A percentile compares a stretch with the other conserved stretches of the same genome.
Conservation (phyloP, 169 alveolate species). For the Theileria annulata region DNA sequence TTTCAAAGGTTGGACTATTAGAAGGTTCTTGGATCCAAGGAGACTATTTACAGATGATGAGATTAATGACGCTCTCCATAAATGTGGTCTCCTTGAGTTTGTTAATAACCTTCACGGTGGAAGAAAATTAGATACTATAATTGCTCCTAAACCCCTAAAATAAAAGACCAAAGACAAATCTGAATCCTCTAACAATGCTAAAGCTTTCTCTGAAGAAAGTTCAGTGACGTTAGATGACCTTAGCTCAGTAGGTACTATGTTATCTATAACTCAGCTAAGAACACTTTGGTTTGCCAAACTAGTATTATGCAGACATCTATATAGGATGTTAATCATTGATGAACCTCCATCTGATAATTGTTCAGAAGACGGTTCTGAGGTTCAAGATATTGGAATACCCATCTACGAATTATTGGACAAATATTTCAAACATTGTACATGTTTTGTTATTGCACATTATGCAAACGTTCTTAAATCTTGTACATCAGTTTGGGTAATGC, state of each 20-base stretch:
- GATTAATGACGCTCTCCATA: constrained; percentile 38
- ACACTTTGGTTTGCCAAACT: constrained; percentile 73
- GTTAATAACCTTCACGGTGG: constrained; percentile 33
- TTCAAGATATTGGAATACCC: constrained; percentile 11
- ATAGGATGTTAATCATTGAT: constrained; percentile 75
- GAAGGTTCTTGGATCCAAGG: constrained; percentile 65
- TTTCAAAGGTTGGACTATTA: constrained; percentile 65
- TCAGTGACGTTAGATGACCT: too few relatives aligned
- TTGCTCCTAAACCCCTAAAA: too few relatives aligned
- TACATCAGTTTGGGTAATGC: constrained; percentile 36
- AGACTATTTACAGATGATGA: constrained; percentile 45
- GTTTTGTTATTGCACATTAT: constrained; percentile 61
- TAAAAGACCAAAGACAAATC: too few relatives aligned
- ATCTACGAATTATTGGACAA: constrained; percentile 6
- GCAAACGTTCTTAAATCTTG: constrained; percentile 30
- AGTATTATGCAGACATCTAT: constrained; percentile 68
- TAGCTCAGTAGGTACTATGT: too few relatives aligned
- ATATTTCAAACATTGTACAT: constrained; percentile 1
- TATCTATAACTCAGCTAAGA: constrained; percentile 65
- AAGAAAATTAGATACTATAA: constrained; percentile 31
- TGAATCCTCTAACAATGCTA: too few relatives aligned
- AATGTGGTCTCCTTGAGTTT: constrained; percentile 46
- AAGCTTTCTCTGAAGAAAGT: too few relatives aligned
- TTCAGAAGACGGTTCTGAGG: background rate
- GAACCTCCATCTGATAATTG: constrained; percentile 78